Conservation (phyloP, 345 rosid species). For the Rhodamnia argentea region DNA sequence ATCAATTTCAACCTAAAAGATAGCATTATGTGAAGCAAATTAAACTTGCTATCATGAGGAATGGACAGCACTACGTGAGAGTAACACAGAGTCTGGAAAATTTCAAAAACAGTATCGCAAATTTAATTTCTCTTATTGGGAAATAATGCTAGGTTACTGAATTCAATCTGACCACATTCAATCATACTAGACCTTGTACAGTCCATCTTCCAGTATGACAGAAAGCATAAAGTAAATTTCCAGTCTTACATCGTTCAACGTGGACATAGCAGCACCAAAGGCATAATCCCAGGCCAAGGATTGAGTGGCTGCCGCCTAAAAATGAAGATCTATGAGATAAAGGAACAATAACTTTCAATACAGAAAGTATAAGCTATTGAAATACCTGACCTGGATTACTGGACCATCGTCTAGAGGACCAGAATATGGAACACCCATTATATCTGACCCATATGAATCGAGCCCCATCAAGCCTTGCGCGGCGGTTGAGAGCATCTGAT, state of each 20-base stretch:
- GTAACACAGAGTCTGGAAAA: background rate
- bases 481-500: background rate
- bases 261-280: conserved; percentile 51
- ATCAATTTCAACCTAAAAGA: background rate
- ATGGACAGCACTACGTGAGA: background rate
- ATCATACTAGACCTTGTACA: background rate
- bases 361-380: background rate
- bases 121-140: background rate
- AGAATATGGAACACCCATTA: no score
- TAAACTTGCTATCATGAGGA: background rate
- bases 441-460: no score
- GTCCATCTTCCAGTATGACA: background rate
- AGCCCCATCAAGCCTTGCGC: no score
- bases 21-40: background rate
- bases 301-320: conserved; percentile 77
- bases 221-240: background rate
- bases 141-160: background rate
- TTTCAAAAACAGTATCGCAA: background rate
- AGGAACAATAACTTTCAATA: background rate
- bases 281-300: conserved; percentile 77
- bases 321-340: background rate
- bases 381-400: conserved; percentile 65
- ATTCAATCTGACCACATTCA: background rate
- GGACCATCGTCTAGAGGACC: no score
- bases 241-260: conserved; percentile 64